phyloP scores from a whole-genome alignment of 1,284 basidiomycete species.

The Vanrija pseudolonga region DNA sequence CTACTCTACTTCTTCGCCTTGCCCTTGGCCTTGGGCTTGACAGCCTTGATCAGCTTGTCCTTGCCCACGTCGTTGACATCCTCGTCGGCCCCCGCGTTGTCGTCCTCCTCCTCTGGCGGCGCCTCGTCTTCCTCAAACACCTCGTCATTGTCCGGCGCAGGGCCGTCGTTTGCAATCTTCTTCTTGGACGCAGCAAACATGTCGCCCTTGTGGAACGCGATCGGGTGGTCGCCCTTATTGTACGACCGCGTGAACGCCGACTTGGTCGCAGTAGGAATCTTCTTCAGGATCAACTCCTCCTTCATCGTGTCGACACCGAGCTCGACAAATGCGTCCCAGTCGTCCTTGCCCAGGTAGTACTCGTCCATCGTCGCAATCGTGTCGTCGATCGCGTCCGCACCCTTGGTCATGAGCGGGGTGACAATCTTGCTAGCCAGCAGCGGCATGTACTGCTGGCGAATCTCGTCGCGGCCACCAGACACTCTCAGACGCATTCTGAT shows the following conservation, averaged over 20 bases:
- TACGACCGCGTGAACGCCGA: conserved; percentile 84
- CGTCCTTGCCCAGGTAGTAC: conserved; percentile 88
- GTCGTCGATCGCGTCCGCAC: conserved; percentile 69
- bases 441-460: conserved; percentile 86
- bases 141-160: conserved; percentile 83
- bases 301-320: conserved; percentile 78
- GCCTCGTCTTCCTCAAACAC: conserved; percentile 58
- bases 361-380: conserved; percentile 89
- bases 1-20: conserved; percentile 12
- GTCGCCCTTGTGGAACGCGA: conserved; percentile 81
- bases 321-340: conserved; percentile 94
- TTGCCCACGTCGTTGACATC: conserved; percentile 51
- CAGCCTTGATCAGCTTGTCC: conserved; percentile 58
- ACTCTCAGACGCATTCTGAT: conserved; percentile 91
- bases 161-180: conserved; percentile 58
- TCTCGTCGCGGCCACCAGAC: conserved; percentile 82
- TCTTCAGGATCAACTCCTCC: conserved; percentile 72
- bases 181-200: conserved; percentile 75
- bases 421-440: conserved; percentile 75
- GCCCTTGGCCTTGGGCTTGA: conserved; percentile 43
- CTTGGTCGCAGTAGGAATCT: conserved; percentile 78
- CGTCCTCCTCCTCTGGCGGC: conserved; percentile 50
- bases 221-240: conserved; percentile 79
- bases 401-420: conserved; percentile 63
- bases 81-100: conserved; percentile 45